Percentiles rank a stretch among this genome's conserved stretches.
Conservation (phyloP, 306 rosid genomes). For the Fagus crenata region DNA sequence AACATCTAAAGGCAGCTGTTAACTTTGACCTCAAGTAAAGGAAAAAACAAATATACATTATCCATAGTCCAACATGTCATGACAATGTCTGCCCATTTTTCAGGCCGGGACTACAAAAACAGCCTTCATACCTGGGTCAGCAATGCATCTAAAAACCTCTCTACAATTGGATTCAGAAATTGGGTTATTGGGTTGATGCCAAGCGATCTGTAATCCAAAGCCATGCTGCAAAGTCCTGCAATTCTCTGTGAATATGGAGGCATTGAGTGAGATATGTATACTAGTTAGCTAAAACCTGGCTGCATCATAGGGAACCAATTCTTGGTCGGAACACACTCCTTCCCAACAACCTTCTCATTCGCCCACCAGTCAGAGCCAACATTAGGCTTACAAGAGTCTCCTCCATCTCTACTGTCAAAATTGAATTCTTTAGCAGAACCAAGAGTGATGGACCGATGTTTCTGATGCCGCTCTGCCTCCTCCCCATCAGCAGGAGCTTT, state of each 20-base stretch:
- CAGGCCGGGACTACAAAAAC: slow-evolving; percentile 36
- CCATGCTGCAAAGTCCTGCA: slow-evolving; percentile 24
- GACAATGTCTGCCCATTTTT: slow-evolving; percentile 24
- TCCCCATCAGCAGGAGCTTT: slow-evolving; percentile 35
- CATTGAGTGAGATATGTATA: slow-evolving; percentile 20
- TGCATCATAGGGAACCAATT: slow-evolving; percentile 78
- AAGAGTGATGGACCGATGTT: slow-evolving; percentile 56
- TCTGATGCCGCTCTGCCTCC: slow-evolving; percentile 42
- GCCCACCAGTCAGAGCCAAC: slow-evolving; percentile 87
- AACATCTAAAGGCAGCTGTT: slow-evolving; percentile 25
- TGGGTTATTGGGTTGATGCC: slow-evolving; percentile 20
- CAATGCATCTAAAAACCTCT: slow-evolving; percentile 22
- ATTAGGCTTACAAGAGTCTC: slow-evolving; percentile 51
- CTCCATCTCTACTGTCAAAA: slow-evolving; percentile 75
- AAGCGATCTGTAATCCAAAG: slow-evolving; percentile 29
- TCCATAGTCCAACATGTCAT: not conserved
- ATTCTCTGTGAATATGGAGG: slow-evolving; percentile 28
- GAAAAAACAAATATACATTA: slow-evolving; percentile 20
- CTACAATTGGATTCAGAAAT: slow-evolving; percentile 33
- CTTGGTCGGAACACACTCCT: slow-evolving; percentile 47
- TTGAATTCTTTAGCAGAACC: slow-evolving; percentile 81
- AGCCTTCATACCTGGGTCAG: slow-evolving; percentile 30
- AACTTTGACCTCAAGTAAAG: slow-evolving; percentile 14
- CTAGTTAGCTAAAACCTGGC: slow-evolving; percentile 54
- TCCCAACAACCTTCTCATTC: slow-evolving; percentile 66